Conservation (phyloP, 1,139 yeast genomes). For the Pichia terricola region DNA sequence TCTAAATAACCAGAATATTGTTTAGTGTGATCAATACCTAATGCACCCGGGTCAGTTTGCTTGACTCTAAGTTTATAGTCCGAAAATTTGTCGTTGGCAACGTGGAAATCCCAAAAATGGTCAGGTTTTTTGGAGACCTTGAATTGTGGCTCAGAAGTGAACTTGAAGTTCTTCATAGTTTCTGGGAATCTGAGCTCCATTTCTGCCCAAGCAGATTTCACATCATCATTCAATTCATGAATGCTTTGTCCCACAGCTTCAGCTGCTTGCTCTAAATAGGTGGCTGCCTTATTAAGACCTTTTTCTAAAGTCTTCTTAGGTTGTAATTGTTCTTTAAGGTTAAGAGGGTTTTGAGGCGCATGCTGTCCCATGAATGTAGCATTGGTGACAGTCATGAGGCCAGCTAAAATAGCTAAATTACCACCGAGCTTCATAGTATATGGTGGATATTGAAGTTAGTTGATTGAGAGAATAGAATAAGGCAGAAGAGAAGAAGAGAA, state of each 20-base stretch:
- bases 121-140: constrained; percentile 26
- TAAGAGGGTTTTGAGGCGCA: constrained; percentile 8
- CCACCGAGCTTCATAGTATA: constrained; percentile 8
- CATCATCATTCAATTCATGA: constrained; percentile 12
- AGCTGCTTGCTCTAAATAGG: constrained; percentile 13
- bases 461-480: too few relatives aligned
- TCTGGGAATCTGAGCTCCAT: constrained; percentile 39
- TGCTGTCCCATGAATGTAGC: constrained; percentile 3
- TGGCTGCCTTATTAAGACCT: constrained; percentile 8
- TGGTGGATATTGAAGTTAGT: background rate
- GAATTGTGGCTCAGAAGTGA: constrained; percentile 43
- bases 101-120: constrained; percentile 47
- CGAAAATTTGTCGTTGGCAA: constrained; percentile 21
- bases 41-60: constrained; percentile 20
- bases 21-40: constrained; percentile 40
- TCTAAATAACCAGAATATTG: constrained; percentile 64
- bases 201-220: constrained; percentile 19
- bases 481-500: too few relatives aligned
- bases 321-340: constrained; percentile 1
- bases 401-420: constrained; percentile 8
- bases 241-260: constrained; percentile 11
- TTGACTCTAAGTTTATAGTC: constrained; percentile 24
- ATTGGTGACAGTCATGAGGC: constrained; percentile 5
- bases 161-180: constrained; percentile 37
- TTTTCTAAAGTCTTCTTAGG: background rate